phyloP scores from a whole-genome alignment of 805 yeast genomes.

The Ogataea minuta region DNA sequence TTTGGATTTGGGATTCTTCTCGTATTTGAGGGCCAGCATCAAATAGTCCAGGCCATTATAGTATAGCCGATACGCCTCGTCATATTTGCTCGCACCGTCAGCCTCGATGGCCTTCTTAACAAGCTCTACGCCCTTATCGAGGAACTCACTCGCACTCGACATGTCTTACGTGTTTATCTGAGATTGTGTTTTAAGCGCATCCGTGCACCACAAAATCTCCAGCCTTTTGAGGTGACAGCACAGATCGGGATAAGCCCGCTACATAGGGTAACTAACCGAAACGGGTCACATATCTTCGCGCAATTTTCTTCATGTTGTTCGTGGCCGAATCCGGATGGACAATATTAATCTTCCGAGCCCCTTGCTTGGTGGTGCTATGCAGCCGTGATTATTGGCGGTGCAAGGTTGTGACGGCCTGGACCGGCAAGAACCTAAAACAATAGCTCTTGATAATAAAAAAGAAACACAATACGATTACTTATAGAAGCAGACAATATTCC shows the following conservation, averaged over 20 bases:
- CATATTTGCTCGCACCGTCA: conserved; percentile 84
- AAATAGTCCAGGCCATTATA: conserved; percentile 91
- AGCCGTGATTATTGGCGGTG: background rate
- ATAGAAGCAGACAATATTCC: conserved; percentile 3
- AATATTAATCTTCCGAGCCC: too few relatives aligned
- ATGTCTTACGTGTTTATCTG: conserved; percentile 10
- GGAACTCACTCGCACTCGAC: conserved; percentile 56
- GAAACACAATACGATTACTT: conserved; percentile 2
- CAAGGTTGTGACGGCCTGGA: background rate
- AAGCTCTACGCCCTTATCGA: conserved; percentile 90
- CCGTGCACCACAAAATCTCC: conserved; percentile 6
- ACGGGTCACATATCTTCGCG: too few relatives aligned
- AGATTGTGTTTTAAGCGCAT: conserved; percentile 1
- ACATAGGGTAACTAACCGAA: too few relatives aligned
- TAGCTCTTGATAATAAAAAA: background rate
- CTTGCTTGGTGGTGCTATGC: background rate
- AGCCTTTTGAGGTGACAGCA: too few relatives aligned
- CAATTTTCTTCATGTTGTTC: too few relatives aligned
- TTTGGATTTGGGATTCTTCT: conserved; percentile 85
- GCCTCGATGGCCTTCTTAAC: conserved; percentile 95
- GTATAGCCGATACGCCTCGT: conserved; percentile 90
- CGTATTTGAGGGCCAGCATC: conserved; percentile 93
- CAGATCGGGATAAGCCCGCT: too few relatives aligned
- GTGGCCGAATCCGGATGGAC: too few relatives aligned
- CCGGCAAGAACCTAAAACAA: conserved; percentile 1